Evolutionary conservation across 768 basidiomycete species (phyloP).

Genomic region (Russula ochroleuca): DNA sequence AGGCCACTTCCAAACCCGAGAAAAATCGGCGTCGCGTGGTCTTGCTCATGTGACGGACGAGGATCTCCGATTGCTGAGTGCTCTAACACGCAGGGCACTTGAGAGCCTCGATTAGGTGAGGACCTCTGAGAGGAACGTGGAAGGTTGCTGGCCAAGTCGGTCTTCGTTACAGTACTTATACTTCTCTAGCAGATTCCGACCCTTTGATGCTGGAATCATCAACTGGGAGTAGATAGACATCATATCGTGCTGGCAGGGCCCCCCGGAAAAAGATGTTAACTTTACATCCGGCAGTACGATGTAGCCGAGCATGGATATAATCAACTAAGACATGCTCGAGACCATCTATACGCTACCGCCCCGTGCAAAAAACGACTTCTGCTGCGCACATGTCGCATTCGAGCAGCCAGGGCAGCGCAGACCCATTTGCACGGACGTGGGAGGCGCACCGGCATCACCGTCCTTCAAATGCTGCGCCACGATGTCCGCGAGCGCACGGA

Average conservation of each 20-base stretch:
- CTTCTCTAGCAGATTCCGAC: background rate
- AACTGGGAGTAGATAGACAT: background rate
- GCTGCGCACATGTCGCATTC: conserved; percentile 79
- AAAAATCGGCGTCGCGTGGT: background rate
- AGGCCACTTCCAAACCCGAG: background rate
- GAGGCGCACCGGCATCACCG: conserved; percentile 53
- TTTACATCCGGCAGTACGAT: background rate
- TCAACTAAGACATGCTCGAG: no score
- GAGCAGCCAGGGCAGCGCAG: conserved; percentile 94
- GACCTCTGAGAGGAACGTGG: background rate
- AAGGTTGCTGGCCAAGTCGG: background rate
- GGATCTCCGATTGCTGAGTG: background rate
- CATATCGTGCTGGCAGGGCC: background rate
- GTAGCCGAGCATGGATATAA: background rate
- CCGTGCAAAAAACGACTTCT: conserved; percentile 85
- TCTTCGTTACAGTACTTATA: background rate
- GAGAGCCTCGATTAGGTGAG: background rate
- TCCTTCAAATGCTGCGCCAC: conserved; percentile 72
- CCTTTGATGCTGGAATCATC: background rate
- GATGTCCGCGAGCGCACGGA: conserved; percentile 91
- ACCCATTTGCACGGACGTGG: conserved; percentile 71
- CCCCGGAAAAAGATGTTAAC: background rate
- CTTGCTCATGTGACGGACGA: background rate
- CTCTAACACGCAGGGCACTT: background rate
- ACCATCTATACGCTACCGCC: conserved; percentile 48